Evolutionary conservation across 2,329 filamentous ascomycete species (phyloP).

Genomic region (Aaosphaeria arxii): DNA sequence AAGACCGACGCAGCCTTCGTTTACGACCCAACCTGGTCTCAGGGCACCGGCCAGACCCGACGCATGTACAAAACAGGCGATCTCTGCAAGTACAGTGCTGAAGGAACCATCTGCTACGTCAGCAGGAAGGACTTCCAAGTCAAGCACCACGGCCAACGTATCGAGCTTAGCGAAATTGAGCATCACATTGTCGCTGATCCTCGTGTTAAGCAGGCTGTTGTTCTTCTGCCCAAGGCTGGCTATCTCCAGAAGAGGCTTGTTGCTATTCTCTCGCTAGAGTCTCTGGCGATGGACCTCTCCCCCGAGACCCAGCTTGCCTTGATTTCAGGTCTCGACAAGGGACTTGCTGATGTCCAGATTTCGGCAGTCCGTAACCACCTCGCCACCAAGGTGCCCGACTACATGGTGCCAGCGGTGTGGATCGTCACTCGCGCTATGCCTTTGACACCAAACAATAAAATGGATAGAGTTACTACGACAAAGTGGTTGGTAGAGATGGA

Average conservation of each 20-base stretch:
- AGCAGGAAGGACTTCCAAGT: constrained; percentile 7
- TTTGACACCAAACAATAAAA: constrained; percentile 11
- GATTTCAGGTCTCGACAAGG: constrained; percentile 15
- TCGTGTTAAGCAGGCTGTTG: constrained; percentile 8
- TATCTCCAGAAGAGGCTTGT: constrained; percentile 9
- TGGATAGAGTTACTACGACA: constrained; percentile 18
- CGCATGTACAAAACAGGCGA: constrained; percentile 18
- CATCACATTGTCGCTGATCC: constrained; percentile 22
- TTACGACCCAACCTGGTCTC: constrained; percentile 7
- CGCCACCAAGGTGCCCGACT: constrained; percentile 10
- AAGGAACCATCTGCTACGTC: constrained; percentile 4
- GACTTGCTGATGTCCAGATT: constrained; percentile 2
- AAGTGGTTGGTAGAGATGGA: constrained; percentile 9
- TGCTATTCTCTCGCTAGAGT: constrained; percentile 9
- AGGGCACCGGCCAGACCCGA: not conserved
- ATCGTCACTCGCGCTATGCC: constrained; percentile 27
- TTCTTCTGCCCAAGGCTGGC: constrained; percentile 6
- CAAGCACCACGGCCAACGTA: constrained; percentile 30
- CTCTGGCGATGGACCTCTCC: constrained; percentile 10
- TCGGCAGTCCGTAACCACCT: constrained; percentile 5
- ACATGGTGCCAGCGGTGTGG: constrained; percentile 21
- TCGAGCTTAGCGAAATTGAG: constrained; percentile 41
- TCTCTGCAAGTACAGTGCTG: constrained; percentile 6
- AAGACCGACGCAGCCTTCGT: constrained; percentile 18
- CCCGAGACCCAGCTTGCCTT: constrained; percentile 8